Evolutionary conservation across 805 yeast species (phyloP).

Genomic region (Brettanomyces sp.): DNA sequence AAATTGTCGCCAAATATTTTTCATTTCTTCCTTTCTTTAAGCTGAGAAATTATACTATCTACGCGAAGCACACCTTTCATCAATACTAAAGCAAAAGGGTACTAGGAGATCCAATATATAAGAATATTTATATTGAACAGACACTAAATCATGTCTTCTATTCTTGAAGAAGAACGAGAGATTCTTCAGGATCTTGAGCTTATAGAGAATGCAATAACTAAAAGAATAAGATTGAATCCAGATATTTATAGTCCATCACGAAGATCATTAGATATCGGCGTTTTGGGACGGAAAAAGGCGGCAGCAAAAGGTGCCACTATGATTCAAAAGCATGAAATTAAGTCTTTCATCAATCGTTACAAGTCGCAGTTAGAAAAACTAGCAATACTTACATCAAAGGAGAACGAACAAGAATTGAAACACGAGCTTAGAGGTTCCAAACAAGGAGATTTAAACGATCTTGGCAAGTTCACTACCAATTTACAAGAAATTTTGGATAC

Average conservation of each 20-base stretch:
- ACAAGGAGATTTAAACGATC: constrained; percentile 1
- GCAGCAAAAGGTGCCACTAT: constrained; percentile 42
- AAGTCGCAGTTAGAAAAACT: constrained; percentile 20
- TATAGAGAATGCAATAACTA: constrained; percentile 57
- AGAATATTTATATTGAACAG: no score
- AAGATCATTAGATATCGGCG: constrained; percentile 16
- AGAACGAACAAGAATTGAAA: constrained; percentile 2
- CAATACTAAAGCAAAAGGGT: no score
- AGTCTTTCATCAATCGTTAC: constrained; percentile 39
- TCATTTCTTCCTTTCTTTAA: no score
- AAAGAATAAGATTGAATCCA: constrained; percentile 56
- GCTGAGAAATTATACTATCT: no score
- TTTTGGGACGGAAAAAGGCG: constrained; percentile 25
- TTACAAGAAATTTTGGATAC: constrained; percentile 22
- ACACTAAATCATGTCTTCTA: constrained; percentile 6
- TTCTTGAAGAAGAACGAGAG: constrained; percentile 29
- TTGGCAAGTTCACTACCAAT: constrained; percentile 26
- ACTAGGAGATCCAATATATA: no score
- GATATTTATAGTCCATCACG: constrained; percentile 30
- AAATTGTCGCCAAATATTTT: no score
- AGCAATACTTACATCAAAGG: constrained; percentile 6
- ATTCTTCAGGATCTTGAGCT: constrained; percentile 58
- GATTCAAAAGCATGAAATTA: constrained; percentile 62
- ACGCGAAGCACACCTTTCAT: no score
- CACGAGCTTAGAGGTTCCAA: constrained; percentile 3